Conservation (phyloP, 352 stramenopile genomes). For the Phytophthora sansomeana region DNA sequence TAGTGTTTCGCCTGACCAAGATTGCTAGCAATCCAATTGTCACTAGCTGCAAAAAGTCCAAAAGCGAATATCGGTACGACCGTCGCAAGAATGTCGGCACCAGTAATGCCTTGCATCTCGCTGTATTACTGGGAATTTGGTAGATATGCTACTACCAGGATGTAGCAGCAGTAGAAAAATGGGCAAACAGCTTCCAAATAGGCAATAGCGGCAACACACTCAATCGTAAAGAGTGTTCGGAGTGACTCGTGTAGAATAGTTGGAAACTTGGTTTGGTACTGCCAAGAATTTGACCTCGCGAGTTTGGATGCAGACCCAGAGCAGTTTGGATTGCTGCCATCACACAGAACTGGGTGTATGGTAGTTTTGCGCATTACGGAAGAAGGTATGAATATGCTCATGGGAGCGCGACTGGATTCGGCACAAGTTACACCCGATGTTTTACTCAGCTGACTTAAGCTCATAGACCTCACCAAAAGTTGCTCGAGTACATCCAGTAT, state of each 20-base stretch:
- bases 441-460: too few relatives aligned
- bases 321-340: background rate
- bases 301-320: background rate
- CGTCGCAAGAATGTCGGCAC: background rate
- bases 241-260: constrained; percentile 11
- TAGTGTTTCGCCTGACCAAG: constrained; percentile 16
- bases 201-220: constrained; percentile 38
- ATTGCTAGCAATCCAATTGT: constrained; percentile 19
- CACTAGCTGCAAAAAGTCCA: constrained; percentile 20
- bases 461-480: too few relatives aligned
- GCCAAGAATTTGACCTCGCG: too few relatives aligned
- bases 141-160: constrained; percentile 12
- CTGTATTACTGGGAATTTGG: constrained; percentile 34
- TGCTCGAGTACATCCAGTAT: background rate
- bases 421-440: too few relatives aligned
- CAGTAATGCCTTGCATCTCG: constrained; percentile 23
- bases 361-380: too few relatives aligned
- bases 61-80: constrained; percentile 26
- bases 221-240: constrained; percentile 26
- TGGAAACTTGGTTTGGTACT: background rate
- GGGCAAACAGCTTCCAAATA: constrained; percentile 43
- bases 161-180: constrained; percentile 34
- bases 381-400: too few relatives aligned
- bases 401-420: too few relatives aligned
- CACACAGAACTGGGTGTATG: too few relatives aligned